Conservation (phyloP, 768 basidiomycete genomes). For the Boletales sp. region DNA sequence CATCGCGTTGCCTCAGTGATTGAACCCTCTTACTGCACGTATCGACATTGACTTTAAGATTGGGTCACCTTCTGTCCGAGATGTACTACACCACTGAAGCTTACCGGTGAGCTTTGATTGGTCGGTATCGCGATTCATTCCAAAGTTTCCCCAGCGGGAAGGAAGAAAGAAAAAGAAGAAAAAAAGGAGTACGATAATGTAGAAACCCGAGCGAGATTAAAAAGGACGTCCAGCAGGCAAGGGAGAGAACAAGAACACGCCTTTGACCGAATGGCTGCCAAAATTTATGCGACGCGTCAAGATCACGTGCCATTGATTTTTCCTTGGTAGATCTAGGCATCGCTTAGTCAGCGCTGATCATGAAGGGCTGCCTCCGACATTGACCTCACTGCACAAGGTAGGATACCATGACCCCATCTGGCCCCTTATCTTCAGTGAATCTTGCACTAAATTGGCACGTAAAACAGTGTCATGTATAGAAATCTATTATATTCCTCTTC, state of each 20-base stretch:
- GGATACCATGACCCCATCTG: conserved; percentile 2
- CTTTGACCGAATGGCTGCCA: neutral
- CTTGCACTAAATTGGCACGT: neutral
- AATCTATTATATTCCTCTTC: conserved; percentile 44
- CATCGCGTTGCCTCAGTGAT: neutral
- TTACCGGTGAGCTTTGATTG: conserved; percentile 32
- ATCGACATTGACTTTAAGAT: conserved; percentile 4
- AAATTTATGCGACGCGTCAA: conserved; percentile 29
- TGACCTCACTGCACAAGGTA: conserved; percentile 7
- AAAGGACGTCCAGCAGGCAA: conserved; percentile 17
- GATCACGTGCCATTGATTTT: conserved; percentile 26
- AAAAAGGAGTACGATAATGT: conserved; percentile 4
- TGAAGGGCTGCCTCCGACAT: neutral
- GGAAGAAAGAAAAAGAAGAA: conserved; percentile 11
- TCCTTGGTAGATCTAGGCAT: neutral
- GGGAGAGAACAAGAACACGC: conserved; percentile 26
- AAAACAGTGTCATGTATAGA: conserved; percentile 29
- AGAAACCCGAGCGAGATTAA: conserved; percentile 8
- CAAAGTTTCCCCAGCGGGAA: neutral
- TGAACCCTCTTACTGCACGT: conserved; percentile 8
- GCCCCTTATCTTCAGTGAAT: conserved; percentile 1
- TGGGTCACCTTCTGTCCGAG: neutral
- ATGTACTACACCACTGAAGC: conserved; percentile 8
- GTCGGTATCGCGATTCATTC: conserved; percentile 35
- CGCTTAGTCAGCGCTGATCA: conserved; percentile 1